A percentile compares a stretch with the other conserved stretches of the same genome.
Conservation (phyloP, 345 rosid species). For the Eucalyptus curtisii region DNA sequence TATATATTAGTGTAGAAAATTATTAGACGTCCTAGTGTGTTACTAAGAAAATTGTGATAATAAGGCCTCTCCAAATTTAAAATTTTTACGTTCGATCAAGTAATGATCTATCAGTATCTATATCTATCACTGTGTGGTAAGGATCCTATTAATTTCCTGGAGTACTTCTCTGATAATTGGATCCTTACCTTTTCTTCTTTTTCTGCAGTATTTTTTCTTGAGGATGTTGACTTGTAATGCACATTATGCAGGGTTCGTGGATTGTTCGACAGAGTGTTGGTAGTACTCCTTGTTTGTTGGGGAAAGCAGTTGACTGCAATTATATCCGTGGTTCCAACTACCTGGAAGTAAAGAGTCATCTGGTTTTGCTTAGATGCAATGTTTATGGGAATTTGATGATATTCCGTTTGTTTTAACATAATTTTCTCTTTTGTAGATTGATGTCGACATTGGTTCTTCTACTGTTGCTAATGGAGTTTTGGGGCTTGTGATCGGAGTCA, state of each 20-base stretch:
- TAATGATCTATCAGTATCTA: neutral
- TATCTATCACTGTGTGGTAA: neutral
- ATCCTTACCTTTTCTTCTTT: neutral
- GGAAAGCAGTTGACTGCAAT: slow-evolving; percentile 95
- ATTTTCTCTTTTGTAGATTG: slow-evolving; percentile 37
- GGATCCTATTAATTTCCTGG: neutral
- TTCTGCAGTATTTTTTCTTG: neutral
- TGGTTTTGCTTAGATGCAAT: neutral
- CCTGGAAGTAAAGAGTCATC: slow-evolving; percentile 50
- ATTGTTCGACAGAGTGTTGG: slow-evolving; percentile 99
- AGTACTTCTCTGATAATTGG: neutral
- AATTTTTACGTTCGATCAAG: neutral
- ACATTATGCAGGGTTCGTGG: slow-evolving; percentile 82
- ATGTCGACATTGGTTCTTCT: slow-evolving; percentile 95
- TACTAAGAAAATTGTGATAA: neutral
- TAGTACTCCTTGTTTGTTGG: slow-evolving; percentile 94
- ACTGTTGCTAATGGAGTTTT: slow-evolving; percentile 98
- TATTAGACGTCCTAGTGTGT: neutral
- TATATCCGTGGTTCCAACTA: slow-evolving; percentile 79
- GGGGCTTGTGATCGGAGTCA: slow-evolving; percentile 95
- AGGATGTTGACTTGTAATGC: neutral
- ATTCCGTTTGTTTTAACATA: neutral
- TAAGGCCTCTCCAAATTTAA: neutral
- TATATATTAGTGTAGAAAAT: neutral
- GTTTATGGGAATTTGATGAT: neutral